A percentile compares a stretch with the other conserved stretches of the same genome.
These are phyloP conservation scores for Yarrowia deformans DNA, from an alignment of 805 yeast species.

Conservation along the genomic window DNA sequence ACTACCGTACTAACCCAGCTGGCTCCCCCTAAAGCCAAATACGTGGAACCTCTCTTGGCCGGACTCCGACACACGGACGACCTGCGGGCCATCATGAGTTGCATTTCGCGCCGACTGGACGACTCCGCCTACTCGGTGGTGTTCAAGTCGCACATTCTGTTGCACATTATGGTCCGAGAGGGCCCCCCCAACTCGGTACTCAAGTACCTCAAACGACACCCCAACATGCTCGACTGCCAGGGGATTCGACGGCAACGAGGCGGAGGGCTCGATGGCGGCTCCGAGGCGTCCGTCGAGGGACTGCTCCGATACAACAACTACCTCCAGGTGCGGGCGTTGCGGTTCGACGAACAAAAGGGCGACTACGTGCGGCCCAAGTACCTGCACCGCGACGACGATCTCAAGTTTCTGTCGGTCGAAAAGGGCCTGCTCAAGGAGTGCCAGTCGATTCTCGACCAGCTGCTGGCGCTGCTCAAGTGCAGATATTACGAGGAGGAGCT, in stretches of 20 bases:
- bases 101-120: conserved; percentile 66
- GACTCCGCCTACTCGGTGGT: conserved; percentile 93
- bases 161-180: conserved; percentile 91
- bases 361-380: conserved; percentile 77
- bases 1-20: conserved; percentile 55
- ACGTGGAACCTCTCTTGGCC: conserved; percentile 89
- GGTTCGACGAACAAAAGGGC: conserved; percentile 58
- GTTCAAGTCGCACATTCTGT: conserved; percentile 81
- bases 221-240: conserved; percentile 58
- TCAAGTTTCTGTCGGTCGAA: conserved; percentile 69
- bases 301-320: conserved; percentile 75
- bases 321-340: conserved; percentile 69
- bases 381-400: conserved; percentile 60
- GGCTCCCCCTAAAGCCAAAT: conserved; percentile 98
- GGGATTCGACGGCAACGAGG: conserved; percentile 40
- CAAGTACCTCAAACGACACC: conserved; percentile 60
- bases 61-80: conserved; percentile 64
- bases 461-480: conserved; percentile 75
- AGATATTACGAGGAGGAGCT: conserved; percentile 77
- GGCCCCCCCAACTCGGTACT: conserved; percentile 83
- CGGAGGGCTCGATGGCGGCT: conserved; percentile 43
- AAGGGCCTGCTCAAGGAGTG: conserved; percentile 84
- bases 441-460: conserved; percentile 84
- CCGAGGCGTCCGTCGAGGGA: conserved; percentile 50
- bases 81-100: conserved; percentile 71